Evolutionary conservation across 1,284 basidiomycete species (phyloP).

Genomic region (Leccinum proximum): DNA sequence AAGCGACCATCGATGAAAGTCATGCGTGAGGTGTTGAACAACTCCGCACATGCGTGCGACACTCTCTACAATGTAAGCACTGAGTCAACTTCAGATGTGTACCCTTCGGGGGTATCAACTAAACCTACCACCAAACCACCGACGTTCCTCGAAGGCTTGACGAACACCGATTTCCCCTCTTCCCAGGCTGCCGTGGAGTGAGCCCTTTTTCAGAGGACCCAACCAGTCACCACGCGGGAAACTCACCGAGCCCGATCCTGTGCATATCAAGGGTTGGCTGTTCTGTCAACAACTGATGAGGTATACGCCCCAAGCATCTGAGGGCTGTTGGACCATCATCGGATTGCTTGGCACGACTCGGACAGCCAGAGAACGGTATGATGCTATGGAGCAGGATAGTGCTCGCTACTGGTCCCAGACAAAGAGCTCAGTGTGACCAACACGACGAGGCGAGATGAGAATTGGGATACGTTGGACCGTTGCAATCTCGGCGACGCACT

Average conservation of each 20-base stretch:
- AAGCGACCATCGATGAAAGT: no score
- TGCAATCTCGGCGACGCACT: no score
- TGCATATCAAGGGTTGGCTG: not conserved
- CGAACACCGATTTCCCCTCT: no score
- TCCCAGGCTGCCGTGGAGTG: no score
- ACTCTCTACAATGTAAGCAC: no score
- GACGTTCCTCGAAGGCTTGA: no score
- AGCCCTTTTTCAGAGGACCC: not conserved
- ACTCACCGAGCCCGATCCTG: slow-evolving; percentile 6
- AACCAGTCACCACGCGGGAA: not conserved
- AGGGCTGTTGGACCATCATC: slow-evolving; percentile 6
- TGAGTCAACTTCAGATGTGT: no score
- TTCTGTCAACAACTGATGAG: not conserved
- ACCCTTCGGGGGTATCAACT: no score
- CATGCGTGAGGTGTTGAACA: no score
- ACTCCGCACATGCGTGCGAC: no score
- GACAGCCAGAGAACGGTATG: not conserved
- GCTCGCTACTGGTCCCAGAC: not conserved
- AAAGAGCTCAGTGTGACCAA: not conserved
- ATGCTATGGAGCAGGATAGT: not conserved
- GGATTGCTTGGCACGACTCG: not conserved
- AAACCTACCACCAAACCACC: no score
- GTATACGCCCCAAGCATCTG: not conserved
- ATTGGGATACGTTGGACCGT: not conserved
- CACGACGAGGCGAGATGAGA: not conserved